These are phyloP conservation scores for Saccharomyces hybrid DNA, from an alignment of 1,139 yeast genomes.

Conservation along the genomic window DNA sequence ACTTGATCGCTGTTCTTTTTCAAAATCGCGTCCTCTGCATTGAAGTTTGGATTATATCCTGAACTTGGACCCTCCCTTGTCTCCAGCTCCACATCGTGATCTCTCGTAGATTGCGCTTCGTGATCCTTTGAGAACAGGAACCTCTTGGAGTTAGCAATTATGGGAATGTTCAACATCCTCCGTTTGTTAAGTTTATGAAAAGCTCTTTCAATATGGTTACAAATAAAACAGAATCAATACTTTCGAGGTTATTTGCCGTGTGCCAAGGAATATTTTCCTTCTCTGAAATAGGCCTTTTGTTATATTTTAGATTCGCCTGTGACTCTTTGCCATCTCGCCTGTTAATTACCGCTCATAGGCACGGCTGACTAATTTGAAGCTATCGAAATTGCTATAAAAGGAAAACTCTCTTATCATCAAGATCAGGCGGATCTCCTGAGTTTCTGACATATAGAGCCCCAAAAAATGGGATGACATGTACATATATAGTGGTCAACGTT, in stretches of 20 bases:
- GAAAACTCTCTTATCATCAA: background rate
- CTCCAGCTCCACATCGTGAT: conserved; percentile 3
- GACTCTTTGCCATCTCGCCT: background rate
- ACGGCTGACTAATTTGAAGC: background rate
- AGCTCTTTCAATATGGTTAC: background rate
- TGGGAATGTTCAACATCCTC: background rate
- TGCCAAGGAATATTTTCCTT: background rate
- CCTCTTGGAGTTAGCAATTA: background rate
- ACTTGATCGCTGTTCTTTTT: conserved; percentile 8
- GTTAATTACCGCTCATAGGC: background rate
- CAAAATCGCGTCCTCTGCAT: conserved; percentile 5
- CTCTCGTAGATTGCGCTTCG: background rate
- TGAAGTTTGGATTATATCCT: conserved; percentile 10
- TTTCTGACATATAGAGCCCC: background rate
- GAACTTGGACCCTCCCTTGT: conserved; percentile 8
- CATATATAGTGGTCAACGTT: background rate
- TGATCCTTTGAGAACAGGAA: background rate
- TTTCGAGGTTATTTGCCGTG: background rate
- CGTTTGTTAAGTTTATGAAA: background rate
- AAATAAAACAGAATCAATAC: background rate
- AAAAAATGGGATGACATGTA: background rate
- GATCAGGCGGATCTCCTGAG: background rate
- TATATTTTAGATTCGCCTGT: background rate
- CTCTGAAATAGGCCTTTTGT: background rate
- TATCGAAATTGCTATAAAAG: background rate